phyloP scores from a whole-genome alignment of 2,329 filamentous ascomycete species.

The Huntiella bhutanensis region DNA sequence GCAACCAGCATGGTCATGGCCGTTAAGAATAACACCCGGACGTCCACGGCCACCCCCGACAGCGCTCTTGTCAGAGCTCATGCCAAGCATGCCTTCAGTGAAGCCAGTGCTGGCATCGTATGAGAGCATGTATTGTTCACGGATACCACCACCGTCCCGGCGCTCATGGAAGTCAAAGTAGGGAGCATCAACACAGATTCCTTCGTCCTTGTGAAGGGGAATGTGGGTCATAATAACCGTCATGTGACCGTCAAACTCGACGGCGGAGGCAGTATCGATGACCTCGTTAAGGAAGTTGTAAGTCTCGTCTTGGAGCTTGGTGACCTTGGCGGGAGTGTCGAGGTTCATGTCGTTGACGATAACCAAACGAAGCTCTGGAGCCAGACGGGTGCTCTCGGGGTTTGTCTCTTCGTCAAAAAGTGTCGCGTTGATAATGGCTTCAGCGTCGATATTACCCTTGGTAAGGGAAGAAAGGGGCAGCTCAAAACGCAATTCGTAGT shows the following conservation, averaged over 20 bases:
- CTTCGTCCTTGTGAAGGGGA: conserved; percentile 65
- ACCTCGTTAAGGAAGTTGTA: conserved; percentile 58
- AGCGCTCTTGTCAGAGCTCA: conserved; percentile 42
- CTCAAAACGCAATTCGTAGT: conserved; percentile 71
- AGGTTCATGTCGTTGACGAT: conserved; percentile 88
- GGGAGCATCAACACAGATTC: conserved; percentile 68
- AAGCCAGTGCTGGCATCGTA: conserved; percentile 52
- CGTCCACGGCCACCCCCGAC: conserved; percentile 45
- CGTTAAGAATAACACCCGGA: conserved; percentile 66
- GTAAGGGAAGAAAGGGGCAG: conserved; percentile 27
- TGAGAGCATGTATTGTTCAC: conserved; percentile 82
- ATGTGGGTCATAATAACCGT: conserved; percentile 85
- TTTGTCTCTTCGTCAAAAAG: conserved; percentile 25
- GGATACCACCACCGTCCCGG: conserved; percentile 50
- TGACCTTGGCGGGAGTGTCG: conserved; percentile 56
- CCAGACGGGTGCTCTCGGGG: conserved; percentile 27
- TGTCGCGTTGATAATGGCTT: conserved; percentile 19
- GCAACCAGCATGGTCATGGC: conserved; percentile 90
- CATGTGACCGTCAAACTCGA: conserved; percentile 44
- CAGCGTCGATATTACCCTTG: not conserved
- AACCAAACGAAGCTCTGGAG: conserved; percentile 60
- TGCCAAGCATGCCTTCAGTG: conserved; percentile 68
- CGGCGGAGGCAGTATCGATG: conserved; percentile 42
- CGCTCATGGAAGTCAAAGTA: conserved; percentile 60
- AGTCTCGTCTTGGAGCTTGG: conserved; percentile 51